These are phyloP conservation scores for Paramecium octaurelia DNA, from an alignment of 73 alveolate genomes.

Conservation along the genomic window DNA sequence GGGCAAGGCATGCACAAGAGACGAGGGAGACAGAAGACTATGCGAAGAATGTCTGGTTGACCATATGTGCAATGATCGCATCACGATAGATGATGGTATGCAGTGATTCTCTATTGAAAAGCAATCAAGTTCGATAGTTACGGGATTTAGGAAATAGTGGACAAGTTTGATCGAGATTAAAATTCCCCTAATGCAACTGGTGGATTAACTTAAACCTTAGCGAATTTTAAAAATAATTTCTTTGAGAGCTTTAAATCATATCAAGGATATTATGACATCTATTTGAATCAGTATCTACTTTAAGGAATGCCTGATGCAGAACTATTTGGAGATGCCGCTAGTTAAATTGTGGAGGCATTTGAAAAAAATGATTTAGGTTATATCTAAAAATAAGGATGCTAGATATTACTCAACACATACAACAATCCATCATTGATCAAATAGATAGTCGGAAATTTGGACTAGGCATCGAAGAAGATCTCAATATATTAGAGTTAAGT, in stretches of 20 bases:
- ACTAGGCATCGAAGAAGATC: neutral
- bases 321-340: neutral
- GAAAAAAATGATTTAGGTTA: conserved; percentile 16
- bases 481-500: neutral
- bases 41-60: conserved; percentile 37
- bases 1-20: conserved; percentile 14
- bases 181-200: neutral
- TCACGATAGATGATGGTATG: neutral
- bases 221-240: neutral
- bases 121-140: neutral
- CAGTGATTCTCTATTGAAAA: neutral
- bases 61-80: conserved; percentile 14
- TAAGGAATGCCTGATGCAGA: conserved; percentile 22
- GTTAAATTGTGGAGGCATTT: neutral
- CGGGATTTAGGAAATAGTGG: neutral
- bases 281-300: neutral
- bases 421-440: neutral
- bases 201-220: neutral
- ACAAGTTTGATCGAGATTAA: neutral
- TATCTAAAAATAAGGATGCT: neutral
- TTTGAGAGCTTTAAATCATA: neutral
- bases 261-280: neutral
- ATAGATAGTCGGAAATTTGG: neutral
- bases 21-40: conserved; percentile 31
- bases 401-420: neutral